Base-by-base conservation (phyloP, 768 basidiomycete species). In the Boletellus emodensis region DNA sequence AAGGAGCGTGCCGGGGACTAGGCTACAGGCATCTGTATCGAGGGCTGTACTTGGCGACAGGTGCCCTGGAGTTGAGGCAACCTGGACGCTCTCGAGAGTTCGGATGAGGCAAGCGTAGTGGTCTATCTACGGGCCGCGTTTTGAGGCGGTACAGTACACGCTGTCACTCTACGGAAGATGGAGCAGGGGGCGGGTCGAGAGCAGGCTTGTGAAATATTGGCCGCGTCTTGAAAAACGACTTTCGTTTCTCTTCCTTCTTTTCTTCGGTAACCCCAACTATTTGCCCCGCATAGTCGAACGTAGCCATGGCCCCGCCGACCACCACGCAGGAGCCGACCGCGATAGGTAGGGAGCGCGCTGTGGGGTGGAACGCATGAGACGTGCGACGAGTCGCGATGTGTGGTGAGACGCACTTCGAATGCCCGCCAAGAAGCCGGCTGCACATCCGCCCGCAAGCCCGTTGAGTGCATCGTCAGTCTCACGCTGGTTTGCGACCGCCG, bases 391-490 rank as follows among this genome's bases (percentile, higher is more conserved):
- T 30, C 46, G 39, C 40, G 39, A 15, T 44, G 48, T 44, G 30
- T 20, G 3, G 38, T 20, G 11, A 35, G 42, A 49, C 80, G 36
- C 61, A 92, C 90, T 79, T 75, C 90, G 79, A 49, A 94, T 70
- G 46, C 94, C 94, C 28, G 90, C 90, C 55, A 95, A 71, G 71
- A 95, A 92, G 40, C 94, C 94, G 45, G 93, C 93, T 42, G 93
- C 93, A 72, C 93, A 95, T 49, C 87, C 94, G 48, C 89, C 94
- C 45, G 82, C 82, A 40, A 85, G 86, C 43, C 88, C 87, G 61
- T 93, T 96, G 53, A 89, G 61, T 37, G 85, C 75, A 65, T 97
- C 94, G 55, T 91, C 77, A 56, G 74, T 83, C 68, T 82, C 77
- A 48, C 93, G 81, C 53, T 83, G 72, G 69, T 97, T 97, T 48